Conservation (phyloP, 2,329 filamentous ascomycete genomes). For the Aureobasidium vineae region DNA sequence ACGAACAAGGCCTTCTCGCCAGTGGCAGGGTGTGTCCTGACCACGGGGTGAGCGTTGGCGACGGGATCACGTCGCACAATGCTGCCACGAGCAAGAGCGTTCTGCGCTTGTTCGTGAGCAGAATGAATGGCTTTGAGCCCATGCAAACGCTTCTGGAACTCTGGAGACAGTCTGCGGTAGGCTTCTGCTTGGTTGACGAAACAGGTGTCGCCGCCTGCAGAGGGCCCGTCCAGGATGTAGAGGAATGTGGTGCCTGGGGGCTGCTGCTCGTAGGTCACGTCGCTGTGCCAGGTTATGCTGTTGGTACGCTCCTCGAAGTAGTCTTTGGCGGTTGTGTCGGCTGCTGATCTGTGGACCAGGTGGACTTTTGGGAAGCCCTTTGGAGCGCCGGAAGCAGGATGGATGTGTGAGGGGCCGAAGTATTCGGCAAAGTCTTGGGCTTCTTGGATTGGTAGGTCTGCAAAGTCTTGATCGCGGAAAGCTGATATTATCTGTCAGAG, state of each 20-base stretch:
- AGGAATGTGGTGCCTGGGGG: constrained; percentile 88
- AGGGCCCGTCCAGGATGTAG: constrained; percentile 79
- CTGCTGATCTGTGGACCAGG: constrained; percentile 70
- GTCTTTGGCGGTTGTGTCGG: constrained; percentile 59
- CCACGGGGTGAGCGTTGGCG: constrained; percentile 69
- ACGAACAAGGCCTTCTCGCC: constrained; percentile 82
- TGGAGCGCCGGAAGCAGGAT: constrained; percentile 73
- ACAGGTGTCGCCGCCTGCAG: constrained; percentile 77
- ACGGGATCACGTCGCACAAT: constrained; percentile 75
- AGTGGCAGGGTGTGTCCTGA: constrained; percentile 75
- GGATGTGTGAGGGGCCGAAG: constrained; percentile 79
- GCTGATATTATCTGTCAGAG: constrained; percentile 40
- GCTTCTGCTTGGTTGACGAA: constrained; percentile 78
- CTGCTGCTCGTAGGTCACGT: constrained; percentile 84
- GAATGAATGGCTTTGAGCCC: constrained; percentile 80
- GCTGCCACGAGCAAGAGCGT: constrained; percentile 63
- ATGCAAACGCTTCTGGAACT: constrained; percentile 76
- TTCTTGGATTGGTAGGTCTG: constrained; percentile 64
- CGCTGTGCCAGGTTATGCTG: constrained; percentile 84
- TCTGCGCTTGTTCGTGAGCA: constrained; percentile 72
- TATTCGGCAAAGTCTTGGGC: constrained; percentile 69
- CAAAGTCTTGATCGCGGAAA: constrained; percentile 70
- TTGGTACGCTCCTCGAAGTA: constrained; percentile 71
- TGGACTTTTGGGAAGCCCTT: constrained; percentile 72
- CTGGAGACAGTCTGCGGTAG: constrained; percentile 74